Base-by-base conservation (phyloP, 1,284 basidiomycete genomes). In the Trametes sp. region DNA sequence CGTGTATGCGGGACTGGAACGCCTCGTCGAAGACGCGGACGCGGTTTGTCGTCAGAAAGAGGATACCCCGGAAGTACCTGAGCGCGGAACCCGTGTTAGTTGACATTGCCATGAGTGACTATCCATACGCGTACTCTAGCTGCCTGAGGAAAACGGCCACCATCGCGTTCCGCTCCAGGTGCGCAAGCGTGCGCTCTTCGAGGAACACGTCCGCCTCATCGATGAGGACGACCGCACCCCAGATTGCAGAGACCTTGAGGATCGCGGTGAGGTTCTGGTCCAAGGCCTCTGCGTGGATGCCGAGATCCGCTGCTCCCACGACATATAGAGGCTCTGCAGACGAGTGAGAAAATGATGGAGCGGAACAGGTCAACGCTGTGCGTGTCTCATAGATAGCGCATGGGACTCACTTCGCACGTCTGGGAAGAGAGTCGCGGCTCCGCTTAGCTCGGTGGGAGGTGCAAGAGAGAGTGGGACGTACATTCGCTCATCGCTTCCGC, bases 11-110 rank as follows among this genome's bases (percentile, higher is more conserved):
- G 16, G 86, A 87, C 61, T 87, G 81, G 81, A 89, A 89, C 4
- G 87, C 88, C 68, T 87, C 85, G 71, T 89, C 87, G 71, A 89
- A 88, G 4, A 84, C 81, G 61, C 84, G 82, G 23, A 89, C 85
- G 28, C 87, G 82, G 70, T 89, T 89, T 9, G 87, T 89, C 16
- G 88, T 89, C 45, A 90, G 77, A 79, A 90, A 88, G 41, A 89
- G 80, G 67, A 87, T 85, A 4, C 86, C 86, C 41, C 82, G 82
- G 77, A 87, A 87, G 72, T 88, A 88, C 68, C 88, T 87, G 28
- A 45, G 28, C 4, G 7, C 8, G 33, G 24, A 28, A 24, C 19
- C 21, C 4, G 16, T 19, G 36, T n/a, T 14, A 41, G 45, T 9
- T 21, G 10, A 42, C 21, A 33, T 35, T 10, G 16, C 49, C 2